Evolutionary conservation across 2,329 filamentous ascomycete species (phyloP), one percentile per base, ranked within the genome.

Genomic region (Lasiodiplodia theobromae): DNA sequence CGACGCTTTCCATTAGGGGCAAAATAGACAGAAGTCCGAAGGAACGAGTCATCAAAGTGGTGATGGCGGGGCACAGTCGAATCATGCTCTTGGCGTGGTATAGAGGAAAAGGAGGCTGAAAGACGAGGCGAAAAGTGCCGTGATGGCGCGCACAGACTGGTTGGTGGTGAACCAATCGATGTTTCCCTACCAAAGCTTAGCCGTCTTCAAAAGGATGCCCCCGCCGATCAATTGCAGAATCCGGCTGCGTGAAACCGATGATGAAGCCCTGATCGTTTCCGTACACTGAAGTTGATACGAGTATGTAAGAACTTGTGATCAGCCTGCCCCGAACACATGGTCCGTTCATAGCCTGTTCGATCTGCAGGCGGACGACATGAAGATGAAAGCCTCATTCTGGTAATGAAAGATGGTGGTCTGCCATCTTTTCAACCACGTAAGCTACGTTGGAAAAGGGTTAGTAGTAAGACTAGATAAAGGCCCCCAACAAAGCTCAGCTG

Each of bases 11-110:
- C 31, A n/a, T 52, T 49, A 64, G 60, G 44, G 60, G 60, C 44
- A 64, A 52, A 16, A 28, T n/a, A 64, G 44, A 64, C 60, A 31
- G 37, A 64, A 25, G 44, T 64, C 60, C 60, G 60, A 21, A 14
- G 3, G 11, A 25, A 8, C 60, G 44, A 64, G 58, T 64, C 44
- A 64, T 64, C 44, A 18, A n/a, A 31, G 8, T n/a, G 37, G 57
- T 8, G 21, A 21, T 12, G 18, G 18, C 23, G 38, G 57, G 38
- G 57, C 57, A 25, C 8, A 28, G 23, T 14, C 57, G 57, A 49
- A 25, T 62, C 53, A 38, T 56, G 44, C 44, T 11, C 38, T 25
- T 25, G 38, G 23, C 21, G 34, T 31, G 18, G 38, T 5, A n/a
- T 23, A 23, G n/a, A 11, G 10, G 49, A 63, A 51, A 51, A 25